A percentile compares a stretch with the other conserved stretches of the same genome.
These are phyloP conservation scores for Suillus clintonianus DNA, from an alignment of 768 basidiomycete genomes.

Conservation along the genomic window DNA sequence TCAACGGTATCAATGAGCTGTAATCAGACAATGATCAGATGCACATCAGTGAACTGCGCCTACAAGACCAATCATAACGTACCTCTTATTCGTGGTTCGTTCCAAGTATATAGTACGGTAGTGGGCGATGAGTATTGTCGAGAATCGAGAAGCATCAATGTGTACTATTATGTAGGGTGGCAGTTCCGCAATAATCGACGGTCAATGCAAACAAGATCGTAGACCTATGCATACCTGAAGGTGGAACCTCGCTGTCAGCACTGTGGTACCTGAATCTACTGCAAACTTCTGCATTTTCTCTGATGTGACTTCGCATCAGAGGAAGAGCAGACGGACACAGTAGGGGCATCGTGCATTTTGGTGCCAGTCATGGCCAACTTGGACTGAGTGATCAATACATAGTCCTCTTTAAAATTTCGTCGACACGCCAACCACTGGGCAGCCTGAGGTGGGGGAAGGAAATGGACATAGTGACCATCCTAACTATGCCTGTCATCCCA, in stretches of 20 bases:
- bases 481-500: background rate
- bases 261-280: conserved; percentile 36
- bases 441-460: background rate
- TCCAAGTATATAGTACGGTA: conserved; percentile 90
- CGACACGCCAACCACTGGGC: background rate
- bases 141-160: background rate
- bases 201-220: background rate
- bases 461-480: background rate
- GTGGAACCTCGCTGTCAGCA: background rate
- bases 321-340: too few relatives aligned
- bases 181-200: conserved; percentile 2
- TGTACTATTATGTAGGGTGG: background rate
- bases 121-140: background rate
- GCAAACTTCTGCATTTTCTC: conserved; percentile 97
- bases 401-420: background rate
- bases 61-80: conserved; percentile 14
- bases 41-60: background rate
- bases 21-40: background rate
- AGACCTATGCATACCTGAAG: background rate
- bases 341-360: conserved; percentile 45
- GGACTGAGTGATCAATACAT: background rate
- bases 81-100: conserved; percentile 99
- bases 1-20: conserved; percentile 97
- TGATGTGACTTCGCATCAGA: too few relatives aligned
- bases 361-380: background rate